Base-by-base conservation (phyloP, 2,329 filamentous ascomycete species). In the Cyphellophora attinorum region DNA sequence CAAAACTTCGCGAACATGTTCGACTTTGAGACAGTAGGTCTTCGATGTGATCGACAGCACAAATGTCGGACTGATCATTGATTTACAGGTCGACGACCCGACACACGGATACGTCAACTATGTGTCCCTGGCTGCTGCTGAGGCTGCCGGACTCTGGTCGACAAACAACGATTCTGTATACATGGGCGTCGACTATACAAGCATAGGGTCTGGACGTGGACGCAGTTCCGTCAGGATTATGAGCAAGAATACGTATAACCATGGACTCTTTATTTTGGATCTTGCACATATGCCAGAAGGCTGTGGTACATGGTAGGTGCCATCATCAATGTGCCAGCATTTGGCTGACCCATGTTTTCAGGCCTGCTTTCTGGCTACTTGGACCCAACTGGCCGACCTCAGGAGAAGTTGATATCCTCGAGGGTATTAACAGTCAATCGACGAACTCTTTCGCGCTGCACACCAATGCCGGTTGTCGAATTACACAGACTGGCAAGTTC, bases 331-430 rank as follows among this genome's bases (percentile, higher is more conserved):
- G n/a, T n/a, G n/a, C n/a, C n/a, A n/a, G n/a, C n/a, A n/a, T n/a
- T n/a, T n/a, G n/a, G n/a, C n/a, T n/a, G n/a, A n/a, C n/a, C n/a
- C n/a, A n/a, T n/a, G n/a, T n/a, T n/a, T n/a, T n/a, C n/a, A n/a
- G n/a, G 21, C 81, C 81, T 35, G 76, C 80, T 11, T 56, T 83
- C 54, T 73, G 69, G 69, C 65, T 64, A 30, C 54, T 84, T 19
- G 81, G 81, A 11, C 63, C 68, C n/a, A 58, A 70, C 51, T 88
- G 83, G 83, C 83, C 83, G 2, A 55, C 54, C 27, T 63, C 65
- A 5, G 82, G 82, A 30, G 83, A 88, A 59, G 82, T 89, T 49
- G 83, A 89, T 55, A 81, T 88, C 49, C 74, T 88, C 47, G 83
- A 88, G 61, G 81, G 81, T 23, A 79, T 85, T 47, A 83, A 85